These are phyloP conservation scores for Mollisia scopiformis DNA, from an alignment of 2,329 filamentous ascomycete genomes.

Conservation along the genomic window DNA sequence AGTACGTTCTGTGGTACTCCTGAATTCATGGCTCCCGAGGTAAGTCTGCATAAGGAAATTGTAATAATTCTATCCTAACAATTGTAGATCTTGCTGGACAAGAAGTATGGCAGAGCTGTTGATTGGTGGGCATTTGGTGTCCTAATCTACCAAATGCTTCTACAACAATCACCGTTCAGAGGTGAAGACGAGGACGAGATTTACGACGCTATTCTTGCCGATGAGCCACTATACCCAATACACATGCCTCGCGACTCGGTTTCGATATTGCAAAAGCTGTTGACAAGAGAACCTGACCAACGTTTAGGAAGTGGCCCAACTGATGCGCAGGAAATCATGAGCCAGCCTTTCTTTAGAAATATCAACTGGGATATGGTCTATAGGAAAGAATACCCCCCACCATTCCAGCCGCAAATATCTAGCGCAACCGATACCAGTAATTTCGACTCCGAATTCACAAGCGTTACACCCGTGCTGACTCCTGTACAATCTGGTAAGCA, in stretches of 20 bases:
- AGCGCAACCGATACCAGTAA: constrained; percentile 98
- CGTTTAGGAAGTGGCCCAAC: constrained; percentile 93
- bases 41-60: constrained; percentile 44
- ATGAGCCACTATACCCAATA: constrained; percentile 96
- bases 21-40: constrained; percentile 98
- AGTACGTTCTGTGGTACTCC: constrained; percentile 99
- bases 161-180: constrained; percentile 98
- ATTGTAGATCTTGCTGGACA: constrained; percentile 85
- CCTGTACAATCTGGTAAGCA: constrained; percentile 93
- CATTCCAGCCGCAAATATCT: constrained; percentile 88
- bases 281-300: constrained; percentile 92
- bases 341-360: constrained; percentile 95
- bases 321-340: constrained; percentile 98
- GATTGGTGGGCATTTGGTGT: constrained; percentile 99
- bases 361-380: constrained; percentile 99
- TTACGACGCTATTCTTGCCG: constrained; percentile 96
- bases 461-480: constrained; percentile 94
- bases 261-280: constrained; percentile 94
- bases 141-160: constrained; percentile 98
- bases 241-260: constrained; percentile 98
- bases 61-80: constrained; percentile 33
- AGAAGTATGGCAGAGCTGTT: constrained; percentile 96
- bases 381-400: constrained; percentile 86
- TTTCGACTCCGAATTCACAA: constrained; percentile 98
- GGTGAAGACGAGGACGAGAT: constrained; percentile 99